Conservation (phyloP, 2,329 filamentous ascomycete genomes). For the Phyllosticta ampelicida region DNA sequence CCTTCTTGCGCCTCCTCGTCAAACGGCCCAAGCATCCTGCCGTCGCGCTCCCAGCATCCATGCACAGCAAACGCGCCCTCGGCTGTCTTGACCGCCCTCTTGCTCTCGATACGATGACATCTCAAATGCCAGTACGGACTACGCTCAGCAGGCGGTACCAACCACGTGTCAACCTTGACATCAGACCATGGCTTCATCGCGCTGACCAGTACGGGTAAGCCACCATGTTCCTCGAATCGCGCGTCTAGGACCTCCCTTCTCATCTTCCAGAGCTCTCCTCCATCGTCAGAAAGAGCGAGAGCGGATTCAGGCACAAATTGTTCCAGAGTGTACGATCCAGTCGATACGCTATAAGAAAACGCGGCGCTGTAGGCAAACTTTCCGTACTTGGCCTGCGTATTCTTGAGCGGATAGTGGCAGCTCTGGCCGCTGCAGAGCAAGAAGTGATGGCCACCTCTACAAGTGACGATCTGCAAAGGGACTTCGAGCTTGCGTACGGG, state of each 20-base stretch:
- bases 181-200: constrained; percentile 62
- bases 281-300: constrained; percentile 65
- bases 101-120: constrained; percentile 50
- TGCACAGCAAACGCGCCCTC: constrained; percentile 66
- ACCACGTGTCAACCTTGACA: constrained; percentile 53
- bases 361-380: constrained; percentile 67
- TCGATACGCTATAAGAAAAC: constrained; percentile 68
- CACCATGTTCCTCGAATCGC: constrained; percentile 46
- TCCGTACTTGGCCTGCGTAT: constrained; percentile 72
- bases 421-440: constrained; percentile 61
- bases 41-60: constrained; percentile 49
- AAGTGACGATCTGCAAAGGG: constrained; percentile 62
- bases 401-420: constrained; percentile 74
- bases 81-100: constrained; percentile 54
- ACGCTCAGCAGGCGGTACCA: constrained; percentile 50
- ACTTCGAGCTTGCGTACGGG: constrained; percentile 52
- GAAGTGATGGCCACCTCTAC: constrained; percentile 64
- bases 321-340: constrained; percentile 63
- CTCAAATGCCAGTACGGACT: constrained; percentile 62
- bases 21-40: constrained; percentile 40
- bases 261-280: constrained; percentile 69
- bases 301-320: constrained; percentile 68
- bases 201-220: constrained; percentile 52
- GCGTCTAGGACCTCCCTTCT: constrained; percentile 57
- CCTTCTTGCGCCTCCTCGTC: constrained; percentile 33